Conservation (phyloP, 306 rosid species). For the Alnus rubra region DNA sequence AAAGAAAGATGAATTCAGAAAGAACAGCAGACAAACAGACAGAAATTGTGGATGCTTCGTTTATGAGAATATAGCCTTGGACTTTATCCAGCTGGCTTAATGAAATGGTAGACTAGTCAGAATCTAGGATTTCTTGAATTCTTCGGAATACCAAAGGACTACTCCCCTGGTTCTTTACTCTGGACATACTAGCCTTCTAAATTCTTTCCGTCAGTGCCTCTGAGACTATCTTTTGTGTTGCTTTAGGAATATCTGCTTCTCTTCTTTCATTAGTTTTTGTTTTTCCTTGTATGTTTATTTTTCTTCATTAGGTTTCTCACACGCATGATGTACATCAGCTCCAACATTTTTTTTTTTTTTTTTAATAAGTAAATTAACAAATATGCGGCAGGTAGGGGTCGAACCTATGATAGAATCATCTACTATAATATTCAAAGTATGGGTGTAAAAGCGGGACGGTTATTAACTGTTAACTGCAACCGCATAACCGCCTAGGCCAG, state of each 20-base stretch:
- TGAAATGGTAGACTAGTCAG: neutral
- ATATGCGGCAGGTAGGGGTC: too few relatives aligned
- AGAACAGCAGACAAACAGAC: neutral
- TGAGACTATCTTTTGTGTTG: neutral
- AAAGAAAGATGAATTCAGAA: neutral
- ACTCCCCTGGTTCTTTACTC: neutral
- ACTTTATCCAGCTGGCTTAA: neutral
- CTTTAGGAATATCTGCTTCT: neutral
- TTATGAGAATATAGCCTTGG: neutral
- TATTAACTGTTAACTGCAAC: too few relatives aligned
- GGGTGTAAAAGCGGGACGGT: too few relatives aligned
- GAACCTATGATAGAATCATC: neutral
- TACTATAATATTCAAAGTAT: too few relatives aligned
- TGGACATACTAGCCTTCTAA: neutral
- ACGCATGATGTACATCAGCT: too few relatives aligned
- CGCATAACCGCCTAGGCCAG: too few relatives aligned
- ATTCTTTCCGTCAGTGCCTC: neutral
- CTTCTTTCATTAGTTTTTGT: too few relatives aligned
- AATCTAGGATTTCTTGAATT: neutral
- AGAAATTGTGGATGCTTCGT: neutral
- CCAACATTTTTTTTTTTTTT: too few relatives aligned
- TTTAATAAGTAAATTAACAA: too few relatives aligned
- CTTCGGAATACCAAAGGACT: neutral
- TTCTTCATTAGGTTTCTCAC: too few relatives aligned
- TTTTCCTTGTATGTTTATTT: too few relatives aligned